phyloP scores from a whole-genome alignment of 257 asterid genomes.

The Ocimum tenuiflorum region DNA sequence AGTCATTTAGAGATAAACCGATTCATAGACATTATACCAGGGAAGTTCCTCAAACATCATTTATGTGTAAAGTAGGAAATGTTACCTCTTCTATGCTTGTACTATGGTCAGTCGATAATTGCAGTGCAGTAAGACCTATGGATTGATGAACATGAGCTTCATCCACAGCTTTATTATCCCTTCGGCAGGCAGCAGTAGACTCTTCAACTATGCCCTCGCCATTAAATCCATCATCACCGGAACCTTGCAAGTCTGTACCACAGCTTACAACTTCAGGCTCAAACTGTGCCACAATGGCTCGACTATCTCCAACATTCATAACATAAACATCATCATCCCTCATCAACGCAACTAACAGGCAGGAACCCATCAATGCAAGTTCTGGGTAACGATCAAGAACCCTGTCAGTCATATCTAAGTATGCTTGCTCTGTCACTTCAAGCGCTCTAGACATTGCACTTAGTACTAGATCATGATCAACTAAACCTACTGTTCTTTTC shows the following conservation, averaged over 20 bases:
- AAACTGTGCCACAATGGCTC: constrained; percentile 86
- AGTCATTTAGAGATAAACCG: constrained; percentile 3
- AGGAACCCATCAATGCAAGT: constrained; percentile 96
- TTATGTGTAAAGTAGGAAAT: background rate
- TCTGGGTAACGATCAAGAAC: constrained; percentile 92
- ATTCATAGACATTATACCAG: background rate
- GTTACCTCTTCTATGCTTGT: constrained; percentile 91
- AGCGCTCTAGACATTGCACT: constrained; percentile 94
- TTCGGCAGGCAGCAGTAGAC: constrained; percentile 32
- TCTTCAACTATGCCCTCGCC: constrained; percentile 63
- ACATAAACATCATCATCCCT: constrained; percentile 97
- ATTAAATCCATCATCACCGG: constrained; percentile 32
- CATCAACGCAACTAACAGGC: constrained; percentile 85
- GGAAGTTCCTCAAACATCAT: constrained; percentile 7
- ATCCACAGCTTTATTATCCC: constrained; percentile 38
- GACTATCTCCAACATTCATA: constrained; percentile 96
- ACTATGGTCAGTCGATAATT: constrained; percentile 94
- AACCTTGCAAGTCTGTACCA: constrained; percentile 31
- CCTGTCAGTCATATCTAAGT: constrained; percentile 82
- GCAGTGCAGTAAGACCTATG: constrained; percentile 62
- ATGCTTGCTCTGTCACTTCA: constrained; percentile 69
- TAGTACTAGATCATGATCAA: constrained; percentile 72
- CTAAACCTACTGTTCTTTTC: constrained; percentile 63
- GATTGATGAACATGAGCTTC: constrained; percentile 43
- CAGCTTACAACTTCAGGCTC: constrained; percentile 44